A percentile compares a stretch with the other conserved stretches of the same genome.
Conservation (phyloP, 495 filamentous ascomycete species). For the Trichoderma virens region DNA sequence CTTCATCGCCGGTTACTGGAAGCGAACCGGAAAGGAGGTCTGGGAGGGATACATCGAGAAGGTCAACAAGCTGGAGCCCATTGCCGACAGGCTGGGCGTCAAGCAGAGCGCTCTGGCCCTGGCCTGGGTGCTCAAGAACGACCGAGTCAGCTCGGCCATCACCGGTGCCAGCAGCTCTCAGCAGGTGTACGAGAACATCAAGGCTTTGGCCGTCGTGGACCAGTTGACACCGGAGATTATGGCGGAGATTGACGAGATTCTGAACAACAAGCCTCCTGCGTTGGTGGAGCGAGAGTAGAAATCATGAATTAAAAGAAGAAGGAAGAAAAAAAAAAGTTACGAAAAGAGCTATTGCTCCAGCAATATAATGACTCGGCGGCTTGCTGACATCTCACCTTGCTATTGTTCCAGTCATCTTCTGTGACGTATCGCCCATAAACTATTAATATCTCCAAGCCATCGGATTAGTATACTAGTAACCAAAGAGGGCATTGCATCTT, state of each 20-base stretch:
- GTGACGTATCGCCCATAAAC: no score
- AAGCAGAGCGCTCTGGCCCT: conserved; percentile 60
- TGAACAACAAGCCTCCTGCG: conserved; percentile 54
- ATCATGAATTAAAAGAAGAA: background rate
- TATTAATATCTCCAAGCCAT: no score
- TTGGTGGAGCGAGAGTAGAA: conserved; percentile 27
- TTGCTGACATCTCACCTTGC: no score
- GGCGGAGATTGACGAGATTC: conserved; percentile 58
- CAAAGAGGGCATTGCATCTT: no score
- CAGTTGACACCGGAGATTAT: conserved; percentile 60
- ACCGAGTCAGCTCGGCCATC: conserved; percentile 65
- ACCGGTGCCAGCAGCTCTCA: conserved; percentile 64
- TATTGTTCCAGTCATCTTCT: no score
- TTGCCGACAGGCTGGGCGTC: conserved; percentile 61
- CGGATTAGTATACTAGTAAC: no score
- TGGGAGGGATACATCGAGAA: conserved; percentile 39
- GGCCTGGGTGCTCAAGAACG: conserved; percentile 75
- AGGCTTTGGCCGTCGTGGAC: conserved; percentile 51
- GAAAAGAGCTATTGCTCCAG: no score
- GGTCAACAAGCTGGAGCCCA: conserved; percentile 44
- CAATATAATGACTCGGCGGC: no score
- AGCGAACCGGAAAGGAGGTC: conserved; percentile 33
- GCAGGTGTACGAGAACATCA: conserved; percentile 66
- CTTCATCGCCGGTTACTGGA: conserved; percentile 41
- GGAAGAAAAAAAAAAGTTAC: no score